Evolutionary conservation across 345 rosid genomes (phyloP).

Genomic region (Bretschneidera sinensis): DNA sequence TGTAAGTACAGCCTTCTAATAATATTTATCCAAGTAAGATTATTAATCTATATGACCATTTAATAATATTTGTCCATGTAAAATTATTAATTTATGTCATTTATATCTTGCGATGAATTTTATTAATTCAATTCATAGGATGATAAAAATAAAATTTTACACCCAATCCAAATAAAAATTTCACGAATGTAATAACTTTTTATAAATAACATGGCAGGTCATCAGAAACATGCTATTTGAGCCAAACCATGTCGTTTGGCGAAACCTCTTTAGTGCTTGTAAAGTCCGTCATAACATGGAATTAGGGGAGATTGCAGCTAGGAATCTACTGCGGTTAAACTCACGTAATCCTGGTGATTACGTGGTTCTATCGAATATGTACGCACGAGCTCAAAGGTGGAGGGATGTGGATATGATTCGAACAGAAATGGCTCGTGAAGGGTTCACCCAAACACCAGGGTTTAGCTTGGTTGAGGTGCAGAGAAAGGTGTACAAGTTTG

Average conservation of each 20-base stretch:
- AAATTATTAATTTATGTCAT: too few relatives aligned
- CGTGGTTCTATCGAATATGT: conserved; percentile 47
- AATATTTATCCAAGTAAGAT: too few relatives aligned
- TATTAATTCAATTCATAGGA: too few relatives aligned
- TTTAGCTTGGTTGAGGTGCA: conserved; percentile 51
- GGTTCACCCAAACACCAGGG: conserved; percentile 50
- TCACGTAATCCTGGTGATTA: conserved; percentile 53
- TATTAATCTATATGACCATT: too few relatives aligned
- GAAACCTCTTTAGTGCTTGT: conserved; percentile 64
- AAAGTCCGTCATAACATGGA: conserved; percentile 47
- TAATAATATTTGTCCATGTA: too few relatives aligned
- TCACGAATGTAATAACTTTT: too few relatives aligned
- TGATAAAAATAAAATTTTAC: too few relatives aligned
- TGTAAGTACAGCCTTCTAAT: too few relatives aligned
- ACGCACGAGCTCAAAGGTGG: conserved; percentile 56
- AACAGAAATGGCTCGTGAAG: conserved; percentile 33
- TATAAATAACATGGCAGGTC: too few relatives aligned
- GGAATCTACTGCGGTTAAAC: conserved; percentile 29
- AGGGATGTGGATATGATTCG: conserved; percentile 42
- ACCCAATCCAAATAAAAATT: too few relatives aligned
- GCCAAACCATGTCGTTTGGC: conserved; percentile 71
- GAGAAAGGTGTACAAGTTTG: conserved; percentile 46
- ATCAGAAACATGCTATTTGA: conserved; percentile 46
- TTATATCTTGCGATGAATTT: too few relatives aligned
- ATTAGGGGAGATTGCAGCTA: conserved; percentile 51